Evolutionary conservation across 106 monocot species (phyloP), one percentile per base, ranked within the genome.

Genomic region (Dioscorea dumetorum): DNA sequence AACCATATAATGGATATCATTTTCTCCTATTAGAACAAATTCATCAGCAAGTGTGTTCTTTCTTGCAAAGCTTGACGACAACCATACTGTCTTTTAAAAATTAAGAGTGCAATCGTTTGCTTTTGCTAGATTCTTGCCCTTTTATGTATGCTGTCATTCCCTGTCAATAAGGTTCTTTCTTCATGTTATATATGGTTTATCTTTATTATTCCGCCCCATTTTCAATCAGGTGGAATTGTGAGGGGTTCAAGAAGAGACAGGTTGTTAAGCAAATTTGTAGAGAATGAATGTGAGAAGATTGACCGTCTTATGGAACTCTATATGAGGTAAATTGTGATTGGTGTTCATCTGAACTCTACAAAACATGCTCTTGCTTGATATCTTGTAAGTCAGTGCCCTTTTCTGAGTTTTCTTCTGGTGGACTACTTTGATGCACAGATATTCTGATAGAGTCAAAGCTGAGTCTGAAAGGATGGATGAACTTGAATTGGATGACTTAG

Each of bases 221-320:
- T 67, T 75, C 62, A 20, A 70, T 59, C 69, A 97, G 95, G 74
- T 76, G 95, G 95, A 32, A 80, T 92, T 24, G 54, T 74, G 22
- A 88, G 91, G 72, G 97, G 97, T 48, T 89, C 97, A 72, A 84
- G 97, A 89, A 80, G 89, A 63, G 92, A 92, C 9, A 84, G 97
- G 78, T 67, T 97, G 70, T 72, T 97, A 22, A 85, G 89, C 74
- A 97, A 97, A 72, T 97, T 97, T 82, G 91, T 97, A 31, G 97
- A 97, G 80, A 90, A 83, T 76, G 97, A 97, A 76, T 97, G 86
- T 77, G 97, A 97, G 74, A 97, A 97, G 67, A 87, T 97, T 54
- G 97, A 97, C 70, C 77, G 97, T 16, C 87, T 97, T 54, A 90
- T 97, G 97, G 97, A 97, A 83, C 67, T 97, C 5, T 90, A 87